Percentiles rank a stretch among this genome's conserved stretches.
Conservation (phyloP, 2,329 filamentous ascomycete genomes). For the Fusarium mundagurra region DNA sequence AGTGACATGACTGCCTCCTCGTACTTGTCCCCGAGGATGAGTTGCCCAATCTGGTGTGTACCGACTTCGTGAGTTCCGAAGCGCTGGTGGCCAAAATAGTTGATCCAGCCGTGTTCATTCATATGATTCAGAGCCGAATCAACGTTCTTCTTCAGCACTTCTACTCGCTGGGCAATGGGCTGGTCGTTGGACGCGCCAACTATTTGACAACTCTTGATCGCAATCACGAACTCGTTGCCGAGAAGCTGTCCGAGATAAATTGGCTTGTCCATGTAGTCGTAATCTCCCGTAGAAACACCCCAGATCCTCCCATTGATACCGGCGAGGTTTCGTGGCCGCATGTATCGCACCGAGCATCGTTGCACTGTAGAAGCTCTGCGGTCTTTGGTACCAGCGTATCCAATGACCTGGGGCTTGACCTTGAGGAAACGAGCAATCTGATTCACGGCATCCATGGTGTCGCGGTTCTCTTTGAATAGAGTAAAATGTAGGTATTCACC, state of each 20-base stretch:
- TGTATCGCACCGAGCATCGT: slow-evolving; percentile 72
- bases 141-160: slow-evolving; percentile 52
- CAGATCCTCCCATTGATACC: slow-evolving; percentile 70
- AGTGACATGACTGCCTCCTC: slow-evolving; percentile 82
- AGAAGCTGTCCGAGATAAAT: slow-evolving; percentile 84
- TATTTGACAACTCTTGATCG: slow-evolving; percentile 84
- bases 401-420: slow-evolving; percentile 78
- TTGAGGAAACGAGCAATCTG: slow-evolving; percentile 80
- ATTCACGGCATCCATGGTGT: slow-evolving; percentile 90
- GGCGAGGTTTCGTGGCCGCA: slow-evolving; percentile 67
- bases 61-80: slow-evolving; percentile 90
- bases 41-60: slow-evolving; percentile 85
- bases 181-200: slow-evolving; percentile 47
- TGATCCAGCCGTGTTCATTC: slow-evolving; percentile 83
- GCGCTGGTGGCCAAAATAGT: slow-evolving; percentile 97
- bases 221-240: slow-evolving; percentile 94
- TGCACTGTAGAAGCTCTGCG: slow-evolving; percentile 87
- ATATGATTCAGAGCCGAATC: slow-evolving; percentile 73
- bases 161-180: slow-evolving; percentile 43
- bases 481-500: slow-evolving; percentile 90
- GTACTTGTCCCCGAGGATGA: slow-evolving; percentile 84
- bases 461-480: slow-evolving; percentile 95
- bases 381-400: slow-evolving; percentile 87
- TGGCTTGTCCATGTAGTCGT: slow-evolving; percentile 75
- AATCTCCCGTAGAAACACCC: slow-evolving; percentile 79